Evolutionary conservation across 345 rosid genomes (phyloP).

Genomic region (Hypericum androsaemum): DNA sequence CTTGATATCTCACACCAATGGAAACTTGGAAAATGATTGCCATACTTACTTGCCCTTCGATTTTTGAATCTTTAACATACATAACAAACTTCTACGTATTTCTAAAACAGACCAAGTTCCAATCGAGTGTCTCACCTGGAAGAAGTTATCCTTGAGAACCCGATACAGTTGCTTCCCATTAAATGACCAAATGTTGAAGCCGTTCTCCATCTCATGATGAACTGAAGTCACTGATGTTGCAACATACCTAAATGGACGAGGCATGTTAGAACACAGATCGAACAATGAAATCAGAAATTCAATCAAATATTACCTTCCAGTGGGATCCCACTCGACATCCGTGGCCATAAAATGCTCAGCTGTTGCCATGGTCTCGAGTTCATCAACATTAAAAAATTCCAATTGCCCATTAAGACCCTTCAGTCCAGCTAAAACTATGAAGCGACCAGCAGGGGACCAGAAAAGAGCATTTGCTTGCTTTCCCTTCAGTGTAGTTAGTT

Average conservation of each 20-base stretch:
- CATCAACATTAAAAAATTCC: conserved; percentile 86
- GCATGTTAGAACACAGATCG: conserved; percentile 3
- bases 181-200: conserved; percentile 91
- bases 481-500: conserved; percentile 72
- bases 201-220: conserved; percentile 89
- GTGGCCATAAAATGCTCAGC: conserved; percentile 93
- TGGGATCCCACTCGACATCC: conserved; percentile 94
- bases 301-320: conserved; percentile 64
- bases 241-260: conserved; percentile 43
- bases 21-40: too few species aligned
- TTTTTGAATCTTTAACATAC: too few species aligned
- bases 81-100: too few species aligned
- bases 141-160: conserved; percentile 81
- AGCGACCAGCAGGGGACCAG: conserved; percentile 88
- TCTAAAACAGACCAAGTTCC: background rate
- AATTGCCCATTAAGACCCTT: conserved; percentile 92
- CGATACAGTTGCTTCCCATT: conserved; percentile 75
- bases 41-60: too few species aligned
- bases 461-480: conserved; percentile 92
- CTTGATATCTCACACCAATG: too few species aligned
- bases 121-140: conserved; percentile 46
- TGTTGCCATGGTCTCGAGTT: conserved; percentile 90
- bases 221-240: conserved; percentile 88
- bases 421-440: conserved; percentile 78
- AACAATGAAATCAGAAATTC: background rate